These are phyloP conservation scores for Candida saitoana DNA, from an alignment of 805 yeast species.

Conservation along the genomic window DNA sequence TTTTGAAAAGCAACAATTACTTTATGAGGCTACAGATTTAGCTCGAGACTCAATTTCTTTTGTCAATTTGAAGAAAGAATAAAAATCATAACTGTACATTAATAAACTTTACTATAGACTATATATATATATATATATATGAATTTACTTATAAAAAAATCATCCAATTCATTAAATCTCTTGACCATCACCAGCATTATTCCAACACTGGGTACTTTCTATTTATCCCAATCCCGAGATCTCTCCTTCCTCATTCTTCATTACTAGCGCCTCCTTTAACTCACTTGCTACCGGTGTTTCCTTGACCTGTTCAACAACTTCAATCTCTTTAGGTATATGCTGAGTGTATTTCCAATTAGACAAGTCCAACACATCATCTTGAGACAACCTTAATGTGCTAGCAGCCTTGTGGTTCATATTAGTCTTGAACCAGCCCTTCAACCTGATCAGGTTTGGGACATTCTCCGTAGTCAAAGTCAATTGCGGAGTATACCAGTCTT, in stretches of 20 bases:
- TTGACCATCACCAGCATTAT: no score
- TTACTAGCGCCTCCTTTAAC: slow-evolving; percentile 3
- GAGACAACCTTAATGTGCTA: slow-evolving; percentile 2
- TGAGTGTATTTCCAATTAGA: slow-evolving; percentile 25
- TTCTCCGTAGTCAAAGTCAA: slow-evolving; percentile 3
- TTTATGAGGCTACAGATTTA: slow-evolving; percentile 42
- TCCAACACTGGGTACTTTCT: no score
- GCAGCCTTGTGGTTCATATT: slow-evolving; percentile 14
- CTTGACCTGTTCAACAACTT: background rate
- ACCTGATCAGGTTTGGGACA: slow-evolving; percentile 12
- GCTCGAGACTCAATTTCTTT: slow-evolving; percentile 65
- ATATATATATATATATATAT: no score
- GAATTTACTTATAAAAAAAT: no score
- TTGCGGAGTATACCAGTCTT: slow-evolving; percentile 35
- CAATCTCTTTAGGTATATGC: background rate
- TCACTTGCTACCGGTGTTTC: slow-evolving; percentile 16
- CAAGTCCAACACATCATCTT: slow-evolving; percentile 44
- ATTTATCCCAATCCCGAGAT: background rate
- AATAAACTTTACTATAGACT: background rate
- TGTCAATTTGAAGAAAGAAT: slow-evolving; percentile 38
- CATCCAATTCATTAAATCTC: no score
- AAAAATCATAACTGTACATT: background rate
- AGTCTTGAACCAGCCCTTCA: slow-evolving; percentile 39
- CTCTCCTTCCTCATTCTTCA: slow-evolving; percentile 8
- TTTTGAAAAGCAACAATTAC: slow-evolving; percentile 40